Evolutionary conservation across 2,329 filamentous ascomycete genomes (phyloP).

Genomic region (Karstenula rhodostoma): DNA sequence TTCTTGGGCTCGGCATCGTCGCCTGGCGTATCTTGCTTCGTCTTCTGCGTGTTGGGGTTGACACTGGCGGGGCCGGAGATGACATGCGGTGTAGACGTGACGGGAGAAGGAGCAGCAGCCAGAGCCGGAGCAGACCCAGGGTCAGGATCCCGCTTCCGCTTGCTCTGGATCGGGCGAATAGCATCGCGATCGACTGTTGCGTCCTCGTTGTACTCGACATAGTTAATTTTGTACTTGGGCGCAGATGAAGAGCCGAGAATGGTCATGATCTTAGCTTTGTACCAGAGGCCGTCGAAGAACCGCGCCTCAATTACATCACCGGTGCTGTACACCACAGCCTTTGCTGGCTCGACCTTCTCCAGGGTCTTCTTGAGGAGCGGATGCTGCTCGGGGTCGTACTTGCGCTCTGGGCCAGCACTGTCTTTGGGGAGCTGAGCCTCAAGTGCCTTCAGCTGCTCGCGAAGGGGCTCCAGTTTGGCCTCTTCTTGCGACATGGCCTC

Average conservation of each 20-base stretch:
- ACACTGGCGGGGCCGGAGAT: slow-evolving; percentile 73
- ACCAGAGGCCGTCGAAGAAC: slow-evolving; percentile 71
- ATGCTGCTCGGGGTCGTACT: slow-evolving; percentile 83
- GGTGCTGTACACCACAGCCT: slow-evolving; percentile 72
- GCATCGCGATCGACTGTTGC: slow-evolving; percentile 68
- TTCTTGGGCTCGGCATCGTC: slow-evolving; percentile 71
- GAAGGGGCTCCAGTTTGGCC: slow-evolving; percentile 70
- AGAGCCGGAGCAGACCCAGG: slow-evolving; percentile 64
- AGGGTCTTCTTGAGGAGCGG: slow-evolving; percentile 69
- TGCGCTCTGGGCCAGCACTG: slow-evolving; percentile 50
- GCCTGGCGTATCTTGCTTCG: slow-evolving; percentile 69
- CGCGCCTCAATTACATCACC: slow-evolving; percentile 85
- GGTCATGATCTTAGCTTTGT: slow-evolving; percentile 89
- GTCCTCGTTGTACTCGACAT: slow-evolving; percentile 92
- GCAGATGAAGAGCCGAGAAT: slow-evolving; percentile 92
- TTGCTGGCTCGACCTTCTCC: slow-evolving; percentile 48
- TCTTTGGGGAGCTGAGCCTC: slow-evolving; percentile 58
- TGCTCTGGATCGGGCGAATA: slow-evolving; percentile 44
- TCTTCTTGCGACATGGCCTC: slow-evolving; percentile 81
- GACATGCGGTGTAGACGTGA: slow-evolving; percentile 57
- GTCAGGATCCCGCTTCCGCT: slow-evolving; percentile 83
- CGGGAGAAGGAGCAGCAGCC: slow-evolving; percentile 43
- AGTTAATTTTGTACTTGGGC: slow-evolving; percentile 93
- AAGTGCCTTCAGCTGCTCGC: slow-evolving; percentile 71
- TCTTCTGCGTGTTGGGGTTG: slow-evolving; percentile 70